These are phyloP conservation scores for Diplodia corticola DNA, from an alignment of 2,329 filamentous ascomycete genomes.

Conservation along the genomic window DNA sequence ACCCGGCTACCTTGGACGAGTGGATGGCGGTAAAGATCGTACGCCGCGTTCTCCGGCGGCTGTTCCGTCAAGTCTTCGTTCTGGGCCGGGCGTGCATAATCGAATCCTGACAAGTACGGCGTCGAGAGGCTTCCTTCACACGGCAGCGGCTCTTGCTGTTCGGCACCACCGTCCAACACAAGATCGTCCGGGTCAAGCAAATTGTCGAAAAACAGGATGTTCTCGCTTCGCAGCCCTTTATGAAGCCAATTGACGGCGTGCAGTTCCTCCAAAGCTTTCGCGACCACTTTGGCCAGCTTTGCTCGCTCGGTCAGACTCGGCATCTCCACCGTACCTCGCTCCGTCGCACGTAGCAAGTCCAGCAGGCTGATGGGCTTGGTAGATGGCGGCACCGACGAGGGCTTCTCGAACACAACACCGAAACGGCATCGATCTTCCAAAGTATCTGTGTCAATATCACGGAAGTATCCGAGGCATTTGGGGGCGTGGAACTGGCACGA, in stretches of 20 bases:
- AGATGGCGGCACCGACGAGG: slow-evolving; percentile 40
- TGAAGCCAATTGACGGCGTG: slow-evolving; percentile 60
- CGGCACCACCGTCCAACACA: fast-evolving
- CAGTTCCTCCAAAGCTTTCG: slow-evolving; percentile 56
- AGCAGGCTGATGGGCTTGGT: slow-evolving; percentile 51
- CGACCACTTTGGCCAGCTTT: slow-evolving; percentile 52
- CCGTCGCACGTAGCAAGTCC: slow-evolving; percentile 44
- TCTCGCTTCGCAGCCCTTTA: slow-evolving; percentile 58
- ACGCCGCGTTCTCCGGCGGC: slow-evolving; percentile 46
- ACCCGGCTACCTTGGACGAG: slow-evolving; percentile 39
- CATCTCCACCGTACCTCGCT: slow-evolving; percentile 27
- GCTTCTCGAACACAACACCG: slow-evolving; percentile 57
- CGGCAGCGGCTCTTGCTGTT: neutral
- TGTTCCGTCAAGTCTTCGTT: slow-evolving; percentile 55
- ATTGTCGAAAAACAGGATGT: slow-evolving; percentile 54
- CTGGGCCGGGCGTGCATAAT: slow-evolving; percentile 54
- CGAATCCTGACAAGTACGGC: slow-evolving; percentile 56
- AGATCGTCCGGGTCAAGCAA: slow-evolving; percentile 13
- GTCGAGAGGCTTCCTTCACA: slow-evolving; percentile 40
- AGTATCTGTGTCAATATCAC: slow-evolving; percentile 28
- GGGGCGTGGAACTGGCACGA: slow-evolving; percentile 37
- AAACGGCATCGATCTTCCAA: slow-evolving; percentile 43
- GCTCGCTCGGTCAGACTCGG: slow-evolving; percentile 56
- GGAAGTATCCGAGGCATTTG: slow-evolving; percentile 39
- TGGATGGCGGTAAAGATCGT: slow-evolving; percentile 56